These are phyloP conservation scores for Microdochium nivale DNA, from an alignment of 2,329 filamentous ascomycete species.

Conservation along the genomic window DNA sequence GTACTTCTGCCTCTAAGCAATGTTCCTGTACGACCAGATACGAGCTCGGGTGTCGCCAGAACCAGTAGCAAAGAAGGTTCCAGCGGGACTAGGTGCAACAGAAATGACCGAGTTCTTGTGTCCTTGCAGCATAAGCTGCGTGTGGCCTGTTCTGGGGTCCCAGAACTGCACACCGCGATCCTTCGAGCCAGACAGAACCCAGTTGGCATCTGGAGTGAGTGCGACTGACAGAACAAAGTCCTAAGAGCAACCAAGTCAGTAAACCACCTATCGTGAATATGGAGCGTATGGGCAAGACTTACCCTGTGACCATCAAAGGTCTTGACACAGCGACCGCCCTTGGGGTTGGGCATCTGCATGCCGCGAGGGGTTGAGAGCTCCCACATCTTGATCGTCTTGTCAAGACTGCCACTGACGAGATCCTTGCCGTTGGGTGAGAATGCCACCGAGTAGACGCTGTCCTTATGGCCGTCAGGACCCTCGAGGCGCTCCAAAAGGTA, in stretches of 20 bases:
- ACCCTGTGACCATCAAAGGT: conserved; percentile 96
- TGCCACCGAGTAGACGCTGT: conserved; percentile 92
- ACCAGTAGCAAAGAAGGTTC: conserved; percentile 86
- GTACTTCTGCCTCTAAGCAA: conserved; percentile 18
- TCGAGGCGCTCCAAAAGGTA: conserved; percentile 87
- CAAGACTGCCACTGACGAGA: conserved; percentile 86
- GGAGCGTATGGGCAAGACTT: conserved; percentile 22
- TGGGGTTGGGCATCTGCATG: conserved; percentile 57
- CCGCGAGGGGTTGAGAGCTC: conserved; percentile 70
- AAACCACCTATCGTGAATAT: not conserved
- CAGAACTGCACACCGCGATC: conserved; percentile 97
- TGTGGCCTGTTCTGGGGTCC: conserved; percentile 88
- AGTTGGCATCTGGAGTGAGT: conserved; percentile 84
- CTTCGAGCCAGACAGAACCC: conserved; percentile 97
- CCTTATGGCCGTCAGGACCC: conserved; percentile 88
- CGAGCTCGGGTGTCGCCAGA: conserved; percentile 96
- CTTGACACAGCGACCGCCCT: conserved; percentile 87
- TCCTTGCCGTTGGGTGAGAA: conserved; percentile 92
- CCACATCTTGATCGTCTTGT: conserved; percentile 99
- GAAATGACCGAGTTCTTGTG: conserved; percentile 99
- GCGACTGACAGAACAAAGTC: conserved; percentile 97
- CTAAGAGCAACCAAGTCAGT: conserved; percentile 33
- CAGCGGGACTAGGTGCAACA: conserved; percentile 84
- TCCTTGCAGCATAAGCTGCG: conserved; percentile 96
- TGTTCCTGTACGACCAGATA: conserved; percentile 78